A percentile compares a stretch with the other conserved stretches of the same genome.
These are phyloP conservation scores for Trypanosoma platydactyli DNA, from an alignment of 208 protist genomes.

Conservation along the genomic window DNA sequence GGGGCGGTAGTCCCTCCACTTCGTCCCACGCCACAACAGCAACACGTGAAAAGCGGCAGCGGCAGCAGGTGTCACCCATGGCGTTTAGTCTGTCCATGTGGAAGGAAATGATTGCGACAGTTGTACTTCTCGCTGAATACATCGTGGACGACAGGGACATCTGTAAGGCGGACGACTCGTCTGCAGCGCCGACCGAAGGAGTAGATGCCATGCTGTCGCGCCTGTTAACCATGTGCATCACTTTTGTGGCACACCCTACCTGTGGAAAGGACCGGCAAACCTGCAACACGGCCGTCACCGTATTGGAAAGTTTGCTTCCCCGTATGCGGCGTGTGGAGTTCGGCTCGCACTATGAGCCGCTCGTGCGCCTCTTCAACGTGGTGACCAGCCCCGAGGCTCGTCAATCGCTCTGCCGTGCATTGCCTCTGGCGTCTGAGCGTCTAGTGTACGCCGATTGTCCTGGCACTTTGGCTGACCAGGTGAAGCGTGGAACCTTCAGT, in stretches of 20 bases:
- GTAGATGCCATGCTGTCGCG: conserved; percentile 52
- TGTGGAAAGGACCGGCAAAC: conserved; percentile 63
- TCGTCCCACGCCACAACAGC: no score
- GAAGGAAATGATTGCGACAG: conserved; percentile 83
- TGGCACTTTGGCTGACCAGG: conserved; percentile 1
- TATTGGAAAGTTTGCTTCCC: conserved; percentile 31
- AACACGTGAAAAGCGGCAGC: not conserved
- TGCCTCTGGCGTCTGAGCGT: conserved; percentile 26
- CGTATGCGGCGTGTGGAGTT: conserved; percentile 28
- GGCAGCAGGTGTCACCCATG: conserved; percentile 44
- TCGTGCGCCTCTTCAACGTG: conserved; percentile 78
- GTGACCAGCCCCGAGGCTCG: conserved; percentile 75
- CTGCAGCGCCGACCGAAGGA: not conserved
- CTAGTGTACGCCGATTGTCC: not conserved
- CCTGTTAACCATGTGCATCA: conserved; percentile 79
- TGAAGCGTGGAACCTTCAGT: not conserved
- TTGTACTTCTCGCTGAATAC: conserved; percentile 54
- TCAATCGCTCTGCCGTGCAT: conserved; percentile 48
- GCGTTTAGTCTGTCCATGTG: conserved; percentile 80
- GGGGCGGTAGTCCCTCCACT: conserved; percentile 24
- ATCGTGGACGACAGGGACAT: conserved; percentile 8
- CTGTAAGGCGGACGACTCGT: no score
- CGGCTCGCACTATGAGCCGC: conserved; percentile 54
- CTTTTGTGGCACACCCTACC: conserved; percentile 76
- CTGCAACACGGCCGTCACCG: conserved; percentile 41